Base-by-base conservation (phyloP, 2,329 filamentous ascomycete genomes). In the Sphaerulina musiva region DNA sequence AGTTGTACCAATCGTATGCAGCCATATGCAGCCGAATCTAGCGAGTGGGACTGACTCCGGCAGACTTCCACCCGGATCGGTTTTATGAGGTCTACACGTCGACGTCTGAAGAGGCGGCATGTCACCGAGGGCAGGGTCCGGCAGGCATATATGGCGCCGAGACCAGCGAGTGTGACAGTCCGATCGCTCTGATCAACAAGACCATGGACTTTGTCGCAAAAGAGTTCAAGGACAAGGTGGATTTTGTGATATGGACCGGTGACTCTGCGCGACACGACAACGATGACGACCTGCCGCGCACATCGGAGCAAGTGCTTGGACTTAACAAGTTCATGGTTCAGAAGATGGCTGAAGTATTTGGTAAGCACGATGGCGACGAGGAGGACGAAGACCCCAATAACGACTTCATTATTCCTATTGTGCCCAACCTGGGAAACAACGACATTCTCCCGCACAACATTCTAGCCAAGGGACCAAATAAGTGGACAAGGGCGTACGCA, bases 371-470 rank as follows among this genome's bases (percentile, higher is more conserved):
- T 41, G 75, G 80, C 60, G 68, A 73, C 17, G 70, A 76, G 55
- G 69, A 76, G 50, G 69, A 71, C 38, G 67, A 74, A 57, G 66
- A 74, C 56, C 76, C 76, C n/a, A 74, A 76, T 34, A 75, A 80
- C 51, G 80, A 82, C 54, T 79, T 90, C 55, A 71, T 78, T 10
- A 80, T 97, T 3, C 92, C 93, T 3, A 82, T 97, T 31, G 78
- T 98, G 17, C 91, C 93, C 0, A 96, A 85, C 0, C 85, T 96
- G 62, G 93, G 93, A 57, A 98, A 98, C 74, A 98, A 98, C 72
- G 93, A 98, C 67, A 91, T 98, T 55, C 82, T 96, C 56, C 93
- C 93, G 1, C 93, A 98, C 74, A 98, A 98, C 66, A 95, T 97
- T 67, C 84, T 98, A 69, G 76, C 83, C 41, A 78, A 82, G 1